Conservation (phyloP, 805 yeast genomes). For the Trichomonascus vanleenenianus region DNA sequence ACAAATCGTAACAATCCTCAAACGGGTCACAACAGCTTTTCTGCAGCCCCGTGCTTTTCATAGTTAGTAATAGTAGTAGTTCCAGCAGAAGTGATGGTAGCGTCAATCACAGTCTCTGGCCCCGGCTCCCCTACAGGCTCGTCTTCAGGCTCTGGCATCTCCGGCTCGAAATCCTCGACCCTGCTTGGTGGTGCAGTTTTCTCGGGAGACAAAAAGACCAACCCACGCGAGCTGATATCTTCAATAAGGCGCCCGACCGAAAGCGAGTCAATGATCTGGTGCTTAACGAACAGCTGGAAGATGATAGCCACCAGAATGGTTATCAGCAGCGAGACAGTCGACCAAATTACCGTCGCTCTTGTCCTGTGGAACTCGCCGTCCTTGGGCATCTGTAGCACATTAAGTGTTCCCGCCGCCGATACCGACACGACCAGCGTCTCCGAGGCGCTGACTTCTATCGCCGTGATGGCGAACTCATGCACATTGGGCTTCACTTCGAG, state of each 20-base stretch:
- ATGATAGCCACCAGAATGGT: conserved; percentile 23
- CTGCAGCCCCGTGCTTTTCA: no score
- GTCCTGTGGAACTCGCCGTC: conserved; percentile 17
- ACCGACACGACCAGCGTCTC: conserved; percentile 62
- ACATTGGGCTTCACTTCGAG: conserved; percentile 48
- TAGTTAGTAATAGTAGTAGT: no score
- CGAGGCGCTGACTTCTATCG: conserved; percentile 58
- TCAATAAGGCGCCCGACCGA: background rate
- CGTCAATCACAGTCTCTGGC: background rate
- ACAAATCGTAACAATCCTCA: background rate
- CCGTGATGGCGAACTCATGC: conserved; percentile 74
- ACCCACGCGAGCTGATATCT: background rate
- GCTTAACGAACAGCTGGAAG: conserved; percentile 17
- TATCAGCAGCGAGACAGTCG: conserved; percentile 15
- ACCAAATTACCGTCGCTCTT: conserved; percentile 14
- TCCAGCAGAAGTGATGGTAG: no score
- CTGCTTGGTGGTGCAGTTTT: no score
- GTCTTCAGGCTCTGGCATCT: no score
- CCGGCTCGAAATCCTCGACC: no score
- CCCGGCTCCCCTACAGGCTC: background rate
- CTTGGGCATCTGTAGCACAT: conserved; percentile 50
- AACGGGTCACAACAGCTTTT: background rate
- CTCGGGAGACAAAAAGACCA: background rate
- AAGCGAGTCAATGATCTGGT: conserved; percentile 28
- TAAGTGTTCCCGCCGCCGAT: conserved; percentile 70